Evolutionary conservation across 2,329 filamentous ascomycete species (phyloP), one percentile per base, ranked within the genome.

Genomic region (Penicillium oxalicum): DNA sequence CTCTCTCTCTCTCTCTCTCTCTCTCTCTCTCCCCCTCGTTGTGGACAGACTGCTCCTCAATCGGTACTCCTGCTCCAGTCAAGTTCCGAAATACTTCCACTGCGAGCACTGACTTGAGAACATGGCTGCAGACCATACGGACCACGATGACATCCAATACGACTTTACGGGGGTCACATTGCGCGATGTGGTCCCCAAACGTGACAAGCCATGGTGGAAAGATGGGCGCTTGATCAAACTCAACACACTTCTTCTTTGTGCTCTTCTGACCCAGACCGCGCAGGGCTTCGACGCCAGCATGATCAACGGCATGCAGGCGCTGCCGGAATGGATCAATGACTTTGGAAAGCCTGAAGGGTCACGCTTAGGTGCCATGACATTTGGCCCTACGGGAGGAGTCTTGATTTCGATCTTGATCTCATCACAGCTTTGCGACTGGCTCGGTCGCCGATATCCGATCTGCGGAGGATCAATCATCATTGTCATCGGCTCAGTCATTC

Each of bases 261-360:
- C 54, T 4, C 48, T 59, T 1, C 49, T 59, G 6, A 57, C 57
- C 1, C 55, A 82, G 64, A 64, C 59, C 6, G 57, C 64, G 37
- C 60, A 61, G 32, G 74, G 74, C 1, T 77, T 74, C 40, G 74
- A 77, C 55, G 72, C 71, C 4, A 70, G 67, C 40, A 74, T 78
- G 68, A 71, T 77, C 62, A 76, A 77, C 51, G 71, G 69, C 8
- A 57, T 78, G 5, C 74, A 78, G 50, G 64, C 70, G 0, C 61
- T 74, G 1, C 58, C 65, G 0, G 62, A 67, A n/a, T 74, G 71
- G 70, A 62, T 71, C n/a, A 61, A 65, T 9, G 73, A 49, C 27
- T 60, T 60, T 28, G 52, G 54, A 9, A 28, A 52, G 4, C 55
- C 55, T 4, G 40, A 37, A 9, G 49, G 45, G 27, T 28, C 46